Conservation (phyloP, 2,329 filamentous ascomycete species). For the Ophiostoma fasciatum region DNA sequence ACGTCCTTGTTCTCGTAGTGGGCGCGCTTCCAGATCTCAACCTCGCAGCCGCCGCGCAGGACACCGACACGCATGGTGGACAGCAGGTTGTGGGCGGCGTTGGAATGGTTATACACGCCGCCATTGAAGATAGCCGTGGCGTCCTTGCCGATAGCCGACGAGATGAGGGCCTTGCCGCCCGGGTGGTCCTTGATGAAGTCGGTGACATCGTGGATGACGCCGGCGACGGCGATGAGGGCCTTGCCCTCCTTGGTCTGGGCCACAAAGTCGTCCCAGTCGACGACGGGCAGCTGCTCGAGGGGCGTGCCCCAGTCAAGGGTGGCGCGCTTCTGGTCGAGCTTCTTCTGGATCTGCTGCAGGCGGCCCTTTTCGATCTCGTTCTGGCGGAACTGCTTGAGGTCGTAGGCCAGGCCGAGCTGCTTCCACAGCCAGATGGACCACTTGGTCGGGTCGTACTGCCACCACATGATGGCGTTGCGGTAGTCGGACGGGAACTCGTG, state of each 20-base stretch:
- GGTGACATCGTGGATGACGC: constrained; percentile 73
- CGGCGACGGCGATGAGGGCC: constrained; percentile 61
- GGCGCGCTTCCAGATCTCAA: constrained; percentile 85
- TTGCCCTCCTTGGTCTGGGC: constrained; percentile 64
- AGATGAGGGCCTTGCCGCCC: constrained; percentile 80
- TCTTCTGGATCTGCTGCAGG: constrained; percentile 81
- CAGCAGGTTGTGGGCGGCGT: constrained; percentile 77
- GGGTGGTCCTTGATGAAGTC: constrained; percentile 81
- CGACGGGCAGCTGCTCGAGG: constrained; percentile 70
- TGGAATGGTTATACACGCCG: constrained; percentile 79
- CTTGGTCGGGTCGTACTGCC: constrained; percentile 85
- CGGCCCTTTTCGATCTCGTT: constrained; percentile 91
- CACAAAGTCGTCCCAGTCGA: constrained; percentile 78
- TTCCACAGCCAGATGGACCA: constrained; percentile 80
- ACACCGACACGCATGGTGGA: constrained; percentile 82
- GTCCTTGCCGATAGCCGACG: constrained; percentile 69
- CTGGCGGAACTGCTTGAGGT: constrained; percentile 79
- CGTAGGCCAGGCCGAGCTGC: constrained; percentile 67
- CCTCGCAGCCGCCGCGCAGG: constrained; percentile 72
- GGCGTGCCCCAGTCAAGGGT: constrained; percentile 76
- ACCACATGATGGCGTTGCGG: constrained; percentile 83
- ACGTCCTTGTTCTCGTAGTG: constrained; percentile 75
- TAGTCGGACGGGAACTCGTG: constrained; percentile 91
- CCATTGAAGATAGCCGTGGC: constrained; percentile 86
- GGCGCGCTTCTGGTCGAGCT: constrained; percentile 74